These are phyloP conservation scores for Fusarium torulosum DNA, from an alignment of 2,329 filamentous ascomycete species.

Conservation along the genomic window DNA sequence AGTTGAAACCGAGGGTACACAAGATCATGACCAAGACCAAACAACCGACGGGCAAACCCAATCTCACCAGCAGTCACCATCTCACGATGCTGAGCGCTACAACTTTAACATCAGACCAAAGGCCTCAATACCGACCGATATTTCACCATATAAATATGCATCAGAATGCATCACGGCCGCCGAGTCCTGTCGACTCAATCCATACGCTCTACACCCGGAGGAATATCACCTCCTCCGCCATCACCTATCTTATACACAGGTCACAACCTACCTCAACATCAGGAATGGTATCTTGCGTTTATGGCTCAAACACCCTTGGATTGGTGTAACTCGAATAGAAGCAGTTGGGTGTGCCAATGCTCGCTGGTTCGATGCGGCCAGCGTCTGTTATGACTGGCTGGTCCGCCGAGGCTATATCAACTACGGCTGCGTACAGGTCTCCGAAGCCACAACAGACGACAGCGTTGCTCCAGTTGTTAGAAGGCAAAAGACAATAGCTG, in stretches of 20 bases:
- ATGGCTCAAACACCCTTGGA: slow-evolving; percentile 88
- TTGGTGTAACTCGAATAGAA: slow-evolving; percentile 84
- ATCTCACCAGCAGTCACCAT: slow-evolving; percentile 43
- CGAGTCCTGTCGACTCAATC: slow-evolving; percentile 88
- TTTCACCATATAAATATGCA: slow-evolving; percentile 84
- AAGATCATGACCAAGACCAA: slow-evolving; percentile 37
- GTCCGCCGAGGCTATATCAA: slow-evolving; percentile 94
- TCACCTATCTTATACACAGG: slow-evolving; percentile 87
- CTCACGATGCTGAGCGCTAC: slow-evolving; percentile 53
- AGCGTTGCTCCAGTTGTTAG: slow-evolving; percentile 53
- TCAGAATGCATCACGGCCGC: slow-evolving; percentile 90
- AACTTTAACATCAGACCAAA: slow-evolving; percentile 75
- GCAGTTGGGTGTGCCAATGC: slow-evolving; percentile 90
- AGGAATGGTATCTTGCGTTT: slow-evolving; percentile 92
- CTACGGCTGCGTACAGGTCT: slow-evolving; percentile 85
- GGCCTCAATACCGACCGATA: slow-evolving; percentile 83
- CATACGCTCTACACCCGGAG: slow-evolving; percentile 85
- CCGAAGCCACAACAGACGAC: slow-evolving; percentile 57
- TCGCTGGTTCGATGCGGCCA: slow-evolving; percentile 90
- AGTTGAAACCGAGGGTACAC: slow-evolving; percentile 56
- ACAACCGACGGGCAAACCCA: slow-evolving; percentile 32
- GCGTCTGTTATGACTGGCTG: slow-evolving; percentile 92
- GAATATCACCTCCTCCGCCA: slow-evolving; percentile 85
- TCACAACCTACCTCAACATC: slow-evolving; percentile 96
- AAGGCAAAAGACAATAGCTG: slow-evolving; percentile 79